Evolutionary conservation across 2,329 filamentous ascomycete species (phyloP).

Genomic region (Drechslerella stenobrocha): DNA sequence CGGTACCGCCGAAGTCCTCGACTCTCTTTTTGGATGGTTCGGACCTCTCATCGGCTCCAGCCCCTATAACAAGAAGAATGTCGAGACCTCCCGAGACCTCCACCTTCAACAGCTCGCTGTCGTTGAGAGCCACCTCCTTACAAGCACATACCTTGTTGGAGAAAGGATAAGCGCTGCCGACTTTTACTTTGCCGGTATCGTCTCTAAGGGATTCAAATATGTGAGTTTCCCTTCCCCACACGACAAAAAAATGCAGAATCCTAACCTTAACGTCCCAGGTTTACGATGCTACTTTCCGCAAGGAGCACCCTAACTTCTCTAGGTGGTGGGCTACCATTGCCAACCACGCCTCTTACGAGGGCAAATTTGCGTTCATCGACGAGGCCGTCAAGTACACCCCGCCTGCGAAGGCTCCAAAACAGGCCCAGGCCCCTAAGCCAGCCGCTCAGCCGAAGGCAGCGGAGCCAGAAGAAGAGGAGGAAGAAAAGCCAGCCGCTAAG

Average conservation of each 20-base stretch:
- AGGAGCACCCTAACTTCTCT: slow-evolving; percentile 77
- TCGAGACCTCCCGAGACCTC: slow-evolving; percentile 75
- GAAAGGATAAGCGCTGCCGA: slow-evolving; percentile 98
- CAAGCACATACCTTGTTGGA: slow-evolving; percentile 96
- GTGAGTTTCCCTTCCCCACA: slow-evolving; percentile 54
- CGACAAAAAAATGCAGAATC: too few relatives aligned
- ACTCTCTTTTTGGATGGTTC: slow-evolving; percentile 76
- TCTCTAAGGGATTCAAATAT: slow-evolving; percentile 86
- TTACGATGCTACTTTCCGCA: slow-evolving; percentile 87
- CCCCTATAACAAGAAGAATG: slow-evolving; percentile 96
- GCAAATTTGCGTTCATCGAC: slow-evolving; percentile 77
- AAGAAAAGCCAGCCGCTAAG: slow-evolving; percentile 70
- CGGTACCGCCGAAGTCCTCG: slow-evolving; percentile 84
- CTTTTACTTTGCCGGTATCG: slow-evolving; percentile 76
- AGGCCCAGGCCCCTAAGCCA: slow-evolving; percentile 59
- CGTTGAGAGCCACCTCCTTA: slow-evolving; percentile 82
- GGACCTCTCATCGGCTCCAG: slow-evolving; percentile 77
- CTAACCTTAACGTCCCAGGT: slow-evolving; percentile 57
- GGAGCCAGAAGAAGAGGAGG: slow-evolving; percentile 61
- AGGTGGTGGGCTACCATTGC: slow-evolving; percentile 94
- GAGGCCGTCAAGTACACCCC: slow-evolving; percentile 72
- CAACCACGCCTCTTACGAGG: slow-evolving; percentile 86
- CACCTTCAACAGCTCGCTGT: slow-evolving; percentile 70
- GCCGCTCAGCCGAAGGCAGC: slow-evolving; percentile 56
- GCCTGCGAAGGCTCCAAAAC: slow-evolving; percentile 62